These are phyloP conservation scores for Naganishia vaughanmartiniae DNA, from an alignment of 768 basidiomycete species.

Conservation along the genomic window DNA sequence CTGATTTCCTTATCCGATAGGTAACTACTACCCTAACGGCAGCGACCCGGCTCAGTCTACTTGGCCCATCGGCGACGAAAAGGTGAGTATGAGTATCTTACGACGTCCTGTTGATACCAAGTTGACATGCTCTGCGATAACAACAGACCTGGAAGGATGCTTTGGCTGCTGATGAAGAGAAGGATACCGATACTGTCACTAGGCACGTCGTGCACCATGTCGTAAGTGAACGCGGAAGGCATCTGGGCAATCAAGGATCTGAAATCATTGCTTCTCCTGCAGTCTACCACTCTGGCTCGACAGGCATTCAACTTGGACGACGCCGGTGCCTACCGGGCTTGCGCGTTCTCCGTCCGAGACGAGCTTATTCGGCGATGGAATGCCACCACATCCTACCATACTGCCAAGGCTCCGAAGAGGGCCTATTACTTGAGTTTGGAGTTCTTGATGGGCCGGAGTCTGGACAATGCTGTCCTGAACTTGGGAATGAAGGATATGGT, in stretches of 20 bases:
- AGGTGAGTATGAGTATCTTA: slow-evolving; percentile 11
- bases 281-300: slow-evolving; percentile 71
- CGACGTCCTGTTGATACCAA: too few relatives aligned
- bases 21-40: slow-evolving; percentile 46
- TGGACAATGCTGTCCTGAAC: slow-evolving; percentile 76
- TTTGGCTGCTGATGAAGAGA: slow-evolving; percentile 44
- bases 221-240: neutral
- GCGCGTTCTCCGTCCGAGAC: slow-evolving; percentile 82
- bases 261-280: neutral
- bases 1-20: neutral
- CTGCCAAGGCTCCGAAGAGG: slow-evolving; percentile 51
- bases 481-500: slow-evolving; percentile 78
- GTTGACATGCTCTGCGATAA: neutral
- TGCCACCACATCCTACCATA: slow-evolving; percentile 64
- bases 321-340: slow-evolving; percentile 81
- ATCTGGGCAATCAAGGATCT: slow-evolving; percentile 8
- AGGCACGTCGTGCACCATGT: slow-evolving; percentile 47
- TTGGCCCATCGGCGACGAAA: slow-evolving; percentile 53
- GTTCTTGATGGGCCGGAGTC: slow-evolving; percentile 57
- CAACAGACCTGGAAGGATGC: slow-evolving; percentile 48
- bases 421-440: slow-evolving; percentile 91
- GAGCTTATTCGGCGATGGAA: slow-evolving; percentile 76
- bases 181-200: slow-evolving; percentile 40
- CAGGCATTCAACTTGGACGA: slow-evolving; percentile 82
- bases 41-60: slow-evolving; percentile 35